Conservation (phyloP, 257 asterid genomes). For the Handroanthus guayacan region DNA sequence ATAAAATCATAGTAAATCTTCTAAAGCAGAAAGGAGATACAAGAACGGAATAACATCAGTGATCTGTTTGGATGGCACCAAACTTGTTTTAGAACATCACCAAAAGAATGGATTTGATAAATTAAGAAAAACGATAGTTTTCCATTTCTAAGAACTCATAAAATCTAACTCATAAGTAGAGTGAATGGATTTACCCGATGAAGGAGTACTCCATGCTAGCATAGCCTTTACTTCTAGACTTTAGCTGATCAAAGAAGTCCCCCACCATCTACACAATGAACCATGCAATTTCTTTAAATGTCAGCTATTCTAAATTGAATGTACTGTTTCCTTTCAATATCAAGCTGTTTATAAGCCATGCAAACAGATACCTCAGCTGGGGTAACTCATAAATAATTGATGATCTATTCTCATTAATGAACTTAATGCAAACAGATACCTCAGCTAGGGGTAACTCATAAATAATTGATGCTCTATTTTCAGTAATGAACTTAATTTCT, state of each 20-base stretch:
- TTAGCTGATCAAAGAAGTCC: slow-evolving; percentile 98
- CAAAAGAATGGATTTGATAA: slow-evolving; percentile 14
- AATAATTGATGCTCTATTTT: slow-evolving; percentile 73
- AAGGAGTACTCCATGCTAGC: slow-evolving; percentile 99
- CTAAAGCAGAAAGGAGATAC: neutral
- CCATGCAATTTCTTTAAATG: slow-evolving; percentile 28
- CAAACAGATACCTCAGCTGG: slow-evolving; percentile 78
- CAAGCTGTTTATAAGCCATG: slow-evolving; percentile 30
- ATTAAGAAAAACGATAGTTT: neutral
- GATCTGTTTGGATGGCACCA: neutral
- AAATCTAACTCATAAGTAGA: slow-evolving; percentile 20
- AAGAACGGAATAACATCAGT: neutral
- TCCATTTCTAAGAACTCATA: slow-evolving; percentile 7
- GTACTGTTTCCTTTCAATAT: slow-evolving; percentile 7
- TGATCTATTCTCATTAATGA: slow-evolving; percentile 85
- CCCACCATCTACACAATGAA: slow-evolving; percentile 90
- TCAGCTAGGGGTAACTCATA: slow-evolving; percentile 95
- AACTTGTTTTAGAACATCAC: slow-evolving; percentile 4
- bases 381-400: slow-evolving; percentile 84
- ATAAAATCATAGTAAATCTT: slow-evolving; percentile 17
- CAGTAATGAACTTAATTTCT: slow-evolving; percentile 92
- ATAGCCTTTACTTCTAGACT: slow-evolving; percentile 97
- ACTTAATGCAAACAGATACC: slow-evolving; percentile 73
- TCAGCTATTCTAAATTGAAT: slow-evolving; percentile 31
- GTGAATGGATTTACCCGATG: slow-evolving; percentile 63